phyloP scores from a whole-genome alignment of 2,329 filamentous ascomycete species.

The Aspergillus fumigatus region DNA sequence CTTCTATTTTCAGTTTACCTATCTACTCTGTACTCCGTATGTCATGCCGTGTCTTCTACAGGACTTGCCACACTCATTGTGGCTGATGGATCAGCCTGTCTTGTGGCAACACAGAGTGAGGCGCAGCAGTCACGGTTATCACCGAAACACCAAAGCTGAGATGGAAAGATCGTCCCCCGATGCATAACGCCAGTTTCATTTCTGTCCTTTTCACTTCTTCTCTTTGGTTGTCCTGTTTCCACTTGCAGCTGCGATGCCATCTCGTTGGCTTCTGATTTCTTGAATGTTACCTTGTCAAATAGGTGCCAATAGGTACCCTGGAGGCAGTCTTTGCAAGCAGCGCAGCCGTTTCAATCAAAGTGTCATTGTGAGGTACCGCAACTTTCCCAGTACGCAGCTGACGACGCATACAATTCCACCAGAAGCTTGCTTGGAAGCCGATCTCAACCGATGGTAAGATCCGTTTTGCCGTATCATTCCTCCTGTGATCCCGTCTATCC shows the following conservation, averaged over 20 bases:
- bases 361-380: background rate
- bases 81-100: background rate
- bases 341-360: background rate
- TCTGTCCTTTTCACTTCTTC: background rate
- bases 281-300: background rate
- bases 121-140: background rate
- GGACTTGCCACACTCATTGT: background rate
- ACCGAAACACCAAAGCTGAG: background rate
- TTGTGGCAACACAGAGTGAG: background rate
- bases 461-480: conserved; percentile 6
- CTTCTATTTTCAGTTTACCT: background rate
- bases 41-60: background rate
- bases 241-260: background rate
- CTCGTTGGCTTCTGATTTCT: background rate
- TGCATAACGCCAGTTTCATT: background rate
- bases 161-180: background rate
- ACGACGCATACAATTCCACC: background rate
- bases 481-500: background rate
- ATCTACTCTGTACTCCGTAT: too few relatives aligned
- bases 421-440: conserved; percentile 1
- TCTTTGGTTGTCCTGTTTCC: background rate
- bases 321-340: background rate
- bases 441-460: conserved; percentile 13
- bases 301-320: background rate
- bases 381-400: background rate